Evolutionary conservation across 352 stramenopile species (phyloP), one percentile per base, ranked within the genome.

Genomic region (Phytopythium oedochilum): DNA sequence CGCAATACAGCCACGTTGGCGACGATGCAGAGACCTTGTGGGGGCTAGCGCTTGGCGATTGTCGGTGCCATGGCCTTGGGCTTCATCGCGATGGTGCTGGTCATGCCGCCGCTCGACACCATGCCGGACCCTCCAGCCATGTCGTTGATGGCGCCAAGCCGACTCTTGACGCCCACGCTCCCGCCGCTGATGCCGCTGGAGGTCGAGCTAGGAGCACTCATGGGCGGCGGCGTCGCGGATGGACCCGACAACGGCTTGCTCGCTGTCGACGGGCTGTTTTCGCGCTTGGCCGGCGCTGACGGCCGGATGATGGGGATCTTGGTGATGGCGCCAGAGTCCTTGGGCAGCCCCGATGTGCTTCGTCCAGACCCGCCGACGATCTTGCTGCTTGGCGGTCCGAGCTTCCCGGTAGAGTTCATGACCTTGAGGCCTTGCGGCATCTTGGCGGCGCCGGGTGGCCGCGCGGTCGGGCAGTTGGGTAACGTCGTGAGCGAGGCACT

Each of bases 301-400:
- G 79, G 79, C 17, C 76, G 67, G 28, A 88, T 89, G 59, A 86
- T 89, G 15, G 79, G 79, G 60, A 89, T 89, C 54, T 89, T 89
- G 18, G 79, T 89, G 58, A 88, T 72, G 7, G 49, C 40, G 12
- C 61, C 64, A 0, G 61, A 34, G 26, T 89, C 77, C n/a, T 87
- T 88, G 1, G 68, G 60, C 7, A 77, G 36, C 8, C 70, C 68
- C 4, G 73, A 66, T 20, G 59, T 71, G 22, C 52, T 72, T 28
- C 78, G 62, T 11, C 63, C 70, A 12, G 72, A 68, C 9, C 68
- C 71, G 3, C 47, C 61, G 1, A 61, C 54, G 22, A 51, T 68
- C 28, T 85, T 89, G 43, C 62, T 68, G 15, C 61, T 64, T 34
- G 66, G 62, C 17, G 53, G 42, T 32, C 60, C 61, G 8, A 71